A percentile compares a stretch with the other conserved stretches of the same genome.
phyloP scores from a whole-genome alignment of 139 green algal species.

The Micractinium conductrix region DNA sequence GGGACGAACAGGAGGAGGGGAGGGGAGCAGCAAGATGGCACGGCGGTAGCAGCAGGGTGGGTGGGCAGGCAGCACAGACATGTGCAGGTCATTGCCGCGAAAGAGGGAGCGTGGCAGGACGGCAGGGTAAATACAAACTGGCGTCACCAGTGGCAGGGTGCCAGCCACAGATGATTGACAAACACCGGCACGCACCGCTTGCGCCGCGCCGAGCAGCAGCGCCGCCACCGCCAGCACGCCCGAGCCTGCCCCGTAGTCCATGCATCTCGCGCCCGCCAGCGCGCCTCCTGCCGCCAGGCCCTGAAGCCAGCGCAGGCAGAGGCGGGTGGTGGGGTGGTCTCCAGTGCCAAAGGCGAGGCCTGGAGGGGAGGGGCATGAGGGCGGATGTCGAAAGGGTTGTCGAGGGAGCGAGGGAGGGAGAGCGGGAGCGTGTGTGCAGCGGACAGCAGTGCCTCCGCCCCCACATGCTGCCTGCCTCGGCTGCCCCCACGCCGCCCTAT shows the following conservation, averaged over 20 bases:
- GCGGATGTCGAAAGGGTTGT: no score
- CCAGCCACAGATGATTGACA: not conserved
- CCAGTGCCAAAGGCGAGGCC: slow-evolving; percentile 93
- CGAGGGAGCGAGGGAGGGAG: no score
- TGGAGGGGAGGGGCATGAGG: slow-evolving; percentile 20
- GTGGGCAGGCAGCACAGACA: no score
- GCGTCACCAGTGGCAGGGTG: not conserved
- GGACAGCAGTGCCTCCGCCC: no score
- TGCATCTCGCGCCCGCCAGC: slow-evolving; percentile 32
- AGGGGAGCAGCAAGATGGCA: no score
- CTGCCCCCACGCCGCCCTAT: not conserved
- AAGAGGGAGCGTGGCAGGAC: not conserved
- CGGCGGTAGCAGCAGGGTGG: no score
- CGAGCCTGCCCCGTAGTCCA: slow-evolving; percentile 75
- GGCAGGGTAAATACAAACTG: not conserved
- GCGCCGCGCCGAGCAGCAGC: slow-evolving; percentile 66
- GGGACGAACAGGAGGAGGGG: not conserved
- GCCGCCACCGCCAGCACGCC: slow-evolving; percentile 84
- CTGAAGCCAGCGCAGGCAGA: slow-evolving; percentile 78
- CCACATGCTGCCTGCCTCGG: not conserved
- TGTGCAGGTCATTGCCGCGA: no score
- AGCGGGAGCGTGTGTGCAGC: no score
- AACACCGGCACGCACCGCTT: slow-evolving; percentile 50
- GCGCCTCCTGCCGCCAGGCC: slow-evolving; percentile 20
- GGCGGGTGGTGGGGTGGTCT: slow-evolving; percentile 89